Evolutionary conservation across 345 rosid species (phyloP).

Genomic region (Sisymbrium irio): DNA sequence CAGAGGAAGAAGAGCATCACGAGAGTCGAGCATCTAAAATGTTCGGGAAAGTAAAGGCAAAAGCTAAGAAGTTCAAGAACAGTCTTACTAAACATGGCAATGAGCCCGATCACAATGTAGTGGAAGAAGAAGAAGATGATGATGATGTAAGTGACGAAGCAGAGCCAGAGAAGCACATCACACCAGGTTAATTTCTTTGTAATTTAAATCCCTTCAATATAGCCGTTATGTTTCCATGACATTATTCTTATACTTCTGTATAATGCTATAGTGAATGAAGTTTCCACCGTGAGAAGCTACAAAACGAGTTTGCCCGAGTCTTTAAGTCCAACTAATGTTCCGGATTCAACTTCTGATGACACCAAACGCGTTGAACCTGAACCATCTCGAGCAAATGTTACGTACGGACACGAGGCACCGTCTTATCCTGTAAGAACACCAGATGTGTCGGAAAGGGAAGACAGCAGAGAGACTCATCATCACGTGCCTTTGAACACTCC

Average conservation of each 20-base stretch:
- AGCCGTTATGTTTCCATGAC: background rate
- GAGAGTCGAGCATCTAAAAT: constrained; percentile 53
- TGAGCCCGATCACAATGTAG: constrained; percentile 39
- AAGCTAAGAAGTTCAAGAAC: constrained; percentile 70
- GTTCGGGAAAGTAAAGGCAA: constrained; percentile 63
- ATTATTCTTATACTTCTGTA: background rate
- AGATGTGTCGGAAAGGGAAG: background rate
- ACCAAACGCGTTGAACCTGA: constrained; percentile 8
- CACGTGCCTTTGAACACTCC: constrained; percentile 29
- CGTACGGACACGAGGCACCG: constrained; percentile 8
- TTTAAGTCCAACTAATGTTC: constrained; percentile 20
- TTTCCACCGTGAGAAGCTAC: background rate
- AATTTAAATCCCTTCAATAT: background rate
- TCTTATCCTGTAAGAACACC: constrained; percentile 7
- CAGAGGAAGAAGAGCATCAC: constrained; percentile 48
- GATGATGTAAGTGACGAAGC: constrained; percentile 35
- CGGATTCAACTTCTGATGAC: constrained; percentile 22
- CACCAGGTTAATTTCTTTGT: background rate
- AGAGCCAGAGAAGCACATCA: background rate
- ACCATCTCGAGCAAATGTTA: background rate
- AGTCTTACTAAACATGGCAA: constrained; percentile 43
- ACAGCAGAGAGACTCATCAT: constrained; percentile 32
- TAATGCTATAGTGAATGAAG: background rate
- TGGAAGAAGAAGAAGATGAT: constrained; percentile 43
- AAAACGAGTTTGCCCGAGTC: constrained; percentile 19